phyloP scores from a whole-genome alignment of 306 rosid species.

The Boehmeria nivea region DNA sequence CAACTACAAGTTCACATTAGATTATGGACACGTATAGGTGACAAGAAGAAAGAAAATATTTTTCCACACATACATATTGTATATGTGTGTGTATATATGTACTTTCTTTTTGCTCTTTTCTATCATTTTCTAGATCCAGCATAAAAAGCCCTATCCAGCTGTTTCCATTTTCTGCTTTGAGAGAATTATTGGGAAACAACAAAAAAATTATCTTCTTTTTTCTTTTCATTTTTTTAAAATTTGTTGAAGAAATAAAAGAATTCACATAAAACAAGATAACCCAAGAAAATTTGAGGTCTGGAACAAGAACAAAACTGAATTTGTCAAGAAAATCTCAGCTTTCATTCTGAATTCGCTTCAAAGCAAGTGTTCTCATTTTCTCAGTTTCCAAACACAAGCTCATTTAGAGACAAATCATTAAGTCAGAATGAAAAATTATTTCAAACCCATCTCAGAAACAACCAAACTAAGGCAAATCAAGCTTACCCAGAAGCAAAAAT shows the following conservation, averaged over 20 bases:
- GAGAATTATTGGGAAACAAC: slow-evolving; percentile 13
- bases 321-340: not conserved
- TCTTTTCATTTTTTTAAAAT: too few relatives aligned
- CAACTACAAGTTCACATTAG: slow-evolving; percentile 31
- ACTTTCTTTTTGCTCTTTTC: slow-evolving; percentile 23
- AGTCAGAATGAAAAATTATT: slow-evolving; percentile 15
- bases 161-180: slow-evolving; percentile 31
- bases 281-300: not conserved
- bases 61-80: not conserved
- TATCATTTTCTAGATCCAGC: slow-evolving; percentile 54
- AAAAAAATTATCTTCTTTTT: slow-evolving; percentile 4
- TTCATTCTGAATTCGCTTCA: not conserved
- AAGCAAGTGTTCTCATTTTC: slow-evolving; percentile 19
- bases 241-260: too few relatives aligned
- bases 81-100: not conserved
- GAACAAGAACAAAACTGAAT: not conserved
- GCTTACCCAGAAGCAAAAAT: slow-evolving; percentile 6
- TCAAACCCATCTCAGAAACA: slow-evolving; percentile 14
- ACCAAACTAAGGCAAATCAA: slow-evolving; percentile 34
- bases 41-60: not conserved
- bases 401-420: slow-evolving; percentile 1
- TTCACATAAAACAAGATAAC: not conserved
- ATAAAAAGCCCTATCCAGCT: slow-evolving; percentile 45
- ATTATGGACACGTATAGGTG: slow-evolving; percentile 1
- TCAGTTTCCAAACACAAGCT: slow-evolving; percentile 12